phyloP scores from a whole-genome alignment of 2,329 filamentous ascomycete genomes.

The Colletotrichum cordylinicola region DNA sequence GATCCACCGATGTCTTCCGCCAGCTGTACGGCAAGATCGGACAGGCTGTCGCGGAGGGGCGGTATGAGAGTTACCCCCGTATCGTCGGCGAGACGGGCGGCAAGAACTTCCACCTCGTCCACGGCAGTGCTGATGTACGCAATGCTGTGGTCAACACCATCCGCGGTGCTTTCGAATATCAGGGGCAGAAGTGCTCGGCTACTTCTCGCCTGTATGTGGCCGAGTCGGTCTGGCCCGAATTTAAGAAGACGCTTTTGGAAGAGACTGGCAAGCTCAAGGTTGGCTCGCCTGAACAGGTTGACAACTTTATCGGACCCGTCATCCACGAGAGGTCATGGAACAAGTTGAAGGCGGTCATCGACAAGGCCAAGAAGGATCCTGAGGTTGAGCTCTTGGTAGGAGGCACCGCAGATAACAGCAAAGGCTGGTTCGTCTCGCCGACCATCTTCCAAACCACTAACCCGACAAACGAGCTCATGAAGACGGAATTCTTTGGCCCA shows the following conservation, averaged over 20 bases:
- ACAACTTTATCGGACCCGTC: conserved; percentile 86
- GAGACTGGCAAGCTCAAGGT: conserved; percentile 75
- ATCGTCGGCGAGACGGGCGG: conserved; percentile 91
- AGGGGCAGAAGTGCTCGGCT: conserved; percentile 90
- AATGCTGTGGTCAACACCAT: conserved; percentile 85
- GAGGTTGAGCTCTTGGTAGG: conserved; percentile 77
- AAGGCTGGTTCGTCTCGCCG: conserved; percentile 84
- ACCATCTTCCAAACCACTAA: conserved; percentile 81
- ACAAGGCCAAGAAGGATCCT: conserved; percentile 75
- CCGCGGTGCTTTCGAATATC: conserved; percentile 87
- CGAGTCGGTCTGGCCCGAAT: conserved; percentile 74
- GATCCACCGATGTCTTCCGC: conserved; percentile 90
- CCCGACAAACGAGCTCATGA: conserved; percentile 75
- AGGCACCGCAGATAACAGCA: conserved; percentile 76
- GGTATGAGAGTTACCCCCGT: conserved; percentile 83
- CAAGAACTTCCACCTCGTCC: conserved; percentile 91
- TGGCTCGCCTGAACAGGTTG: conserved; percentile 70
- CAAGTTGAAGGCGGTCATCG: conserved; percentile 78
- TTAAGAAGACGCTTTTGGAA: conserved; percentile 68
- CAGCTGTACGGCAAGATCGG: conserved; percentile 88
- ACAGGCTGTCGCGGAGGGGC: conserved; percentile 79
- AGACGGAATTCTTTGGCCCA: conserved; percentile 83
- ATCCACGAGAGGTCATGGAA: conserved; percentile 84
- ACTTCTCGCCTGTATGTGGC: conserved; percentile 82
- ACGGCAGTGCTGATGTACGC: conserved; percentile 75